phyloP scores from a whole-genome alignment of 306 rosid genomes.

The Begonia masoniana region DNA sequence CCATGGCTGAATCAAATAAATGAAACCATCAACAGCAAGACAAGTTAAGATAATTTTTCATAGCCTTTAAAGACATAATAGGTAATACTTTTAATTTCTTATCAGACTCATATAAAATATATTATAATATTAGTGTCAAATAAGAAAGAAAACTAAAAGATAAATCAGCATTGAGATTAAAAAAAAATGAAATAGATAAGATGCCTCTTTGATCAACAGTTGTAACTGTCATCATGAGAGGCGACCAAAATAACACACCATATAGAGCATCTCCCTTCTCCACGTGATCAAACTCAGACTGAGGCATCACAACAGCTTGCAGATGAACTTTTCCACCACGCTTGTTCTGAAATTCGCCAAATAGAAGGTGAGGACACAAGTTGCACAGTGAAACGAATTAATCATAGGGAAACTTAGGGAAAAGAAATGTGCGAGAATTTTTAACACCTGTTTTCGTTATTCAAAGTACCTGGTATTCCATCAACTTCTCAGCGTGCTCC shows the following conservation, averaged over 20 bases:
- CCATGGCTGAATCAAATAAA: slow-evolving; percentile 53
- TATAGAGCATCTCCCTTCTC: slow-evolving; percentile 67
- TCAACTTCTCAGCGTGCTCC: slow-evolving; percentile 81
- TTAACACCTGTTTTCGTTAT: too few relatives aligned
- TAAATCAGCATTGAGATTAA: too few relatives aligned
- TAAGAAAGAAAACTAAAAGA: too few relatives aligned
- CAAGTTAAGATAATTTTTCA: background rate
- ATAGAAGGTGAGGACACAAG: background rate
- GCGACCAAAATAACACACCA: slow-evolving; percentile 26
- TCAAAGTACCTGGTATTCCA: slow-evolving; percentile 72
- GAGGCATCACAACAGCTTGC: slow-evolving; percentile 62
- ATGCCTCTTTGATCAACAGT: too few relatives aligned
- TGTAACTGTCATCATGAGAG: too few relatives aligned
- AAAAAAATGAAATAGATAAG: too few relatives aligned
- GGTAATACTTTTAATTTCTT: too few relatives aligned
- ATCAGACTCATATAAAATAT: too few relatives aligned
- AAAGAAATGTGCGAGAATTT: too few relatives aligned
- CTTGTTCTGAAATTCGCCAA: slow-evolving; percentile 38
- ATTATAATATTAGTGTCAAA: too few relatives aligned
- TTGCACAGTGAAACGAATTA: background rate
- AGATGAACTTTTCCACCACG: slow-evolving; percentile 84
- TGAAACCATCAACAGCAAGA: background rate
- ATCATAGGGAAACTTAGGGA: background rate
- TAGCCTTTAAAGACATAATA: too few relatives aligned
- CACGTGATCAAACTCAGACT: slow-evolving; percentile 47